Evolutionary conservation across 768 basidiomycete species (phyloP), one percentile per base, ranked within the genome.

Genomic region (Agrocybe chaxingu): DNA sequence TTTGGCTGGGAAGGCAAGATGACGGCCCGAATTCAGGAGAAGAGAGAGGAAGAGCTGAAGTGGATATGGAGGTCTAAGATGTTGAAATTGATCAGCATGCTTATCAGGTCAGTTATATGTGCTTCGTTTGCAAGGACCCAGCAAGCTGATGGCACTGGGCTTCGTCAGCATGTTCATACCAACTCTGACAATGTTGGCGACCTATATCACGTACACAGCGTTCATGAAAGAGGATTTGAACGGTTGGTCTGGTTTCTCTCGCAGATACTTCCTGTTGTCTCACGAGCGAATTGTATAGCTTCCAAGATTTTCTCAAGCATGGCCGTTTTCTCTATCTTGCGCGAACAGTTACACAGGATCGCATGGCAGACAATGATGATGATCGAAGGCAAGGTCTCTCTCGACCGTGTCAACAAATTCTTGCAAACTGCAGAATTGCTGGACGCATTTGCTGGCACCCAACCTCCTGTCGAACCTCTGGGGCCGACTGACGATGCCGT

Each of bases 1-100:
- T 87, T 89, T 57, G 87, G 75, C 11, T 78, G 87, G 75, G 76
- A 84, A 74, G 77, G 77, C 50, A 74, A 79, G 42, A 77, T 84
- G 61, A 69, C 75, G 41, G 66, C 74, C 7, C 72, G 72, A 42
- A 70, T 91, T 37, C 64, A 71, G n/a, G 74, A 75, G 35, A 82
- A 82, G 57, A 75, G 88, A 48, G 80, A 86, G 43, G 75, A 75
- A 10, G 88, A 91, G 62, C 66, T 91, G 18, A 50, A 61, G 2
- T 78, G 73, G 66, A 70, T 85, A 41, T 77, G 74, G 71, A 78
- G 75, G 57, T 66, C 75, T 33, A 74, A 81, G 57, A 53, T 86
- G n/a, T 66, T 84, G n/a, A 72, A 74, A 30, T 57, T 87, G 11
- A 54, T 73, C 54, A 80, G 75, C 63, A 74, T 62, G 16, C 67